Base-by-base conservation (phyloP, 192 early-diverging fungal genomes). In the Coemansia sp. region DNA sequence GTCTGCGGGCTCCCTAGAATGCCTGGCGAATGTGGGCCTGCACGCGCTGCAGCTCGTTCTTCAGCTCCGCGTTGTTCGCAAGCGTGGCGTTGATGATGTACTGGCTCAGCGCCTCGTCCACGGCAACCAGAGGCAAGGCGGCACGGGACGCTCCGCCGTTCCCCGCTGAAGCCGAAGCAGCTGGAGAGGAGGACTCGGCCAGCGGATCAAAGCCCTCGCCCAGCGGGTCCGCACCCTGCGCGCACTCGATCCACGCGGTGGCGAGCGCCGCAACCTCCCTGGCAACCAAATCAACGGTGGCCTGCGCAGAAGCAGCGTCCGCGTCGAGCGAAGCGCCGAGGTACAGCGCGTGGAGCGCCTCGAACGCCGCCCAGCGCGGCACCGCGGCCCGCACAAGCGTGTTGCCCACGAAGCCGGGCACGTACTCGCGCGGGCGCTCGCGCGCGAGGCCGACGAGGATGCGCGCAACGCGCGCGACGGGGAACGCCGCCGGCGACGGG, bases 31-130 rank as follows among this genome's bases (percentile, higher is more conserved):
- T 71, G 16, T 67, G 68, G 12, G 71, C 71, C 37, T 85, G 84
- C 10, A 68, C 71, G 0, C 59, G 66, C 59, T 83, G 80, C 12
- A 85, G 49, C 50, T 83, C 80, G 38, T 57, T 56, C 53, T 74
- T 72, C 42, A 85, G 64, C 9, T 67, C 62, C 10, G 44, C 56
- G 44, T 73, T 74, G 39, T 80, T 76, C 43, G 41, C 53, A 21
- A 83, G 48, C 18, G 68, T 74, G 0, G 81, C 63, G 15, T 71
- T 69, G 56, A 83, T 70, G 47, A 85, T 85, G 44, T 83, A 83
- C 71, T 77, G 71, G 72, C 74, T 85, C 57, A 85, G 47, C 0
- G 81, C 84, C 42, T 76, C 64, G 41, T 85, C 84, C 12, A 85
- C 75, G 3, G 56, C 61, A 44, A 71, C 74, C 9, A 72, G 61